phyloP scores from a whole-genome alignment of 2,329 filamentous ascomycete genomes.

The Orbilia oligospora region DNA sequence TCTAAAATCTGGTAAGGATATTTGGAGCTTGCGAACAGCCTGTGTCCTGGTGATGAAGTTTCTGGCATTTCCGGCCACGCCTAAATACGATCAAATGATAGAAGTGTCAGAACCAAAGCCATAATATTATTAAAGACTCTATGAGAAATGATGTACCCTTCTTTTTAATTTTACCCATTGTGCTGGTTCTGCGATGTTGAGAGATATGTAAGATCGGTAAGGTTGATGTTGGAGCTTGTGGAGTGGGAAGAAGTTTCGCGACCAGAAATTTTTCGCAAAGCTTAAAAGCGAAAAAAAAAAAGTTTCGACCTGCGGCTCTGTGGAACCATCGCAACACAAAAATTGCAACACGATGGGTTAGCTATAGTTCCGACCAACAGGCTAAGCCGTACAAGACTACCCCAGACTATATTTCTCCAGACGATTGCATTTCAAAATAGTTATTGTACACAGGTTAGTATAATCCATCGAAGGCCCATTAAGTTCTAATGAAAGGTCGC shows the following conservation, averaged over 20 bases:
- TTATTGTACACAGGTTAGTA: conserved; percentile 12
- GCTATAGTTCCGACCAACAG: no score
- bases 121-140: background rate
- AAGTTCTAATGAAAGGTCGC: background rate
- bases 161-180: conserved; percentile 86
- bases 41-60: conserved; percentile 99
- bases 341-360: conserved; percentile 25
- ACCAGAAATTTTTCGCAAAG: conserved; percentile 47
- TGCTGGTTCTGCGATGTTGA: conserved; percentile 61
- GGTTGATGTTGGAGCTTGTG: conserved; percentile 32
- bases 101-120: conserved; percentile 1
- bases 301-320: conserved; percentile 42
- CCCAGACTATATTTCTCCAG: background rate
- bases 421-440: background rate
- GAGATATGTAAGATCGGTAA: background rate
- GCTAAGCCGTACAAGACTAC: no score
- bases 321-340: conserved; percentile 39
- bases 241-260: conserved; percentile 46
- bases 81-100: conserved; percentile 66
- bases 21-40: conserved; percentile 96
- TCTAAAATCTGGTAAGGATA: conserved; percentile 96
- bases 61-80: conserved; percentile 90
- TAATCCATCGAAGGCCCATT: conserved; percentile 4
- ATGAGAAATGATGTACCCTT: conserved; percentile 74
- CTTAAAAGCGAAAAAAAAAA: conserved; percentile 49